Conservation (phyloP, 345 rosid genomes). For the Erodium maritimum region DNA sequence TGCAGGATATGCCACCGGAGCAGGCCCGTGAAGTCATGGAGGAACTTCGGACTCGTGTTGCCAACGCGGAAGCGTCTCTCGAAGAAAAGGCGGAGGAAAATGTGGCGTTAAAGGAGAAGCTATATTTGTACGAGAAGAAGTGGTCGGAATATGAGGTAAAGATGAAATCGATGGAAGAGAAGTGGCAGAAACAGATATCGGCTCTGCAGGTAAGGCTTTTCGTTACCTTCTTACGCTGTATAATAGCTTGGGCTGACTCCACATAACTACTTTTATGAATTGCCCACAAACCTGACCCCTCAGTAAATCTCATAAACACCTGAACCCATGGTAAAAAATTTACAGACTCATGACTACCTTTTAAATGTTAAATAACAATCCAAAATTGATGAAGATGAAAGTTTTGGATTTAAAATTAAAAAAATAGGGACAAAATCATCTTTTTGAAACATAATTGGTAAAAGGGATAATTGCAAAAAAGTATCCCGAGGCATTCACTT, state of each 20-base stretch:
- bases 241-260: not conserved
- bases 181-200: slow-evolving; percentile 86
- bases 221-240: not conserved
- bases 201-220: slow-evolving; percentile 65
- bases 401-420: too few species aligned
- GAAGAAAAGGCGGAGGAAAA: slow-evolving; percentile 78
- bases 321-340: too few species aligned
- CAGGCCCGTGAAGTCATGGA: slow-evolving; percentile 47
- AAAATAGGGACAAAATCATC: too few species aligned
- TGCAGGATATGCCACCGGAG: slow-evolving; percentile 48
- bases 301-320: too few species aligned
- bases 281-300: too few species aligned
- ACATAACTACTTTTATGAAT: too few species aligned
- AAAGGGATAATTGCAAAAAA: not conserved
- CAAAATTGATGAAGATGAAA: too few species aligned
- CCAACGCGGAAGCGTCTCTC: slow-evolving; percentile 57
- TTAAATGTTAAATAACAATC: too few species aligned
- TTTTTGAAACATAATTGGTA: too few species aligned
- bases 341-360: too few species aligned
- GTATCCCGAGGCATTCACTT: not conserved
- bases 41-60: slow-evolving; percentile 62
- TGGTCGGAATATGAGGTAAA: slow-evolving; percentile 74
- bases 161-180: slow-evolving; percentile 93
- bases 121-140: slow-evolving; percentile 53
- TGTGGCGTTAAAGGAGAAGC: slow-evolving; percentile 54